These are phyloP conservation scores for Vickermania ingenoplastis DNA, from an alignment of 208 protist species.

Conservation along the genomic window DNA sequence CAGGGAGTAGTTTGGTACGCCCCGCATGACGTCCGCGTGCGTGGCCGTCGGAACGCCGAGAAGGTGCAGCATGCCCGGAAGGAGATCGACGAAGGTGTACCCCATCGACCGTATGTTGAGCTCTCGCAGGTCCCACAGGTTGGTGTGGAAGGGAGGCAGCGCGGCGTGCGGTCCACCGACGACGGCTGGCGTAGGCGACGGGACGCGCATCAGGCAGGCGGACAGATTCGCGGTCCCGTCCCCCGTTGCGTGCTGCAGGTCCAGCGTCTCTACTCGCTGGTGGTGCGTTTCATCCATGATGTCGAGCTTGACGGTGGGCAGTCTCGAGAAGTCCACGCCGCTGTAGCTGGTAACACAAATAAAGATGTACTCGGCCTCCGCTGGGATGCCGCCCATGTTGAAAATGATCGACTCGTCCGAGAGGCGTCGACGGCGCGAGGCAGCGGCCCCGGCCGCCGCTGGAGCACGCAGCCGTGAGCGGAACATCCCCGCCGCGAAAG, in stretches of 20 bases:
- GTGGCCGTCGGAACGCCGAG: slow-evolving; percentile 37
- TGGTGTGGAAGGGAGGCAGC: background rate
- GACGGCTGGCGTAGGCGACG: slow-evolving; percentile 1
- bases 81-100: slow-evolving; percentile 74
- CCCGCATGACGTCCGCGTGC: slow-evolving; percentile 33
- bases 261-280: slow-evolving; percentile 43
- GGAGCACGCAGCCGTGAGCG: background rate
- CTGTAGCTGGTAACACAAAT: slow-evolving; percentile 72
- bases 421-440: slow-evolving; percentile 23
- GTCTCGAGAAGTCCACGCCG: slow-evolving; percentile 44
- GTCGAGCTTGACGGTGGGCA: slow-evolving; percentile 27
- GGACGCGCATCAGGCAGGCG: slow-evolving; percentile 53
- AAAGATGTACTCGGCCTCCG: slow-evolving; percentile 58
- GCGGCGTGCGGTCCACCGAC: background rate
- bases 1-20: slow-evolving; percentile 54
- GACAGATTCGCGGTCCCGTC: slow-evolving; percentile 56
- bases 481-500: slow-evolving; percentile 11
- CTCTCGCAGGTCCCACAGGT: slow-evolving; percentile 59
- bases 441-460: slow-evolving; percentile 2
- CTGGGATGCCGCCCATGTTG: slow-evolving; percentile 63
- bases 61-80: slow-evolving; percentile 62
- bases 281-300: slow-evolving; percentile 64
- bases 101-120: slow-evolving; percentile 68
- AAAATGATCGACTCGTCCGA: slow-evolving; percentile 70
- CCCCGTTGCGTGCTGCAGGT: slow-evolving; percentile 40